Conservation (phyloP, 2,329 filamentous ascomycete genomes). For the Phialophora verrucosa region DNA sequence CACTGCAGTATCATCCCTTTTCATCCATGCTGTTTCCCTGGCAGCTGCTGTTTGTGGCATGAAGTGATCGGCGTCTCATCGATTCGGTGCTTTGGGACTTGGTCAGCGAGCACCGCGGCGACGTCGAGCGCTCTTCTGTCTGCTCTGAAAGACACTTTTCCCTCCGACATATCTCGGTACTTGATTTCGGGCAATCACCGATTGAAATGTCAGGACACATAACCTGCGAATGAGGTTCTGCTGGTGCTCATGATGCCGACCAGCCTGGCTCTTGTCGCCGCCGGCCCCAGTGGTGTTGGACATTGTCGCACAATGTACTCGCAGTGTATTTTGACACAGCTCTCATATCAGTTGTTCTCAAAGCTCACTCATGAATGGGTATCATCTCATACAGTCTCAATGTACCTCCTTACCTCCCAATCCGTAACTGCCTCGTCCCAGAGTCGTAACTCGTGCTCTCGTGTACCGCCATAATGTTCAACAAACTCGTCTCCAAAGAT, state of each 20-base stretch:
- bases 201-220: neutral
- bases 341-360: neutral
- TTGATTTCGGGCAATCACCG: neutral
- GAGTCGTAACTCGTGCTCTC: constrained; percentile 85
- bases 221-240: neutral
- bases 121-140: neutral
- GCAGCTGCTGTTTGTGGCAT: neutral
- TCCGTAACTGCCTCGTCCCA: constrained; percentile 98
- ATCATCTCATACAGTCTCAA: constrained; percentile 39
- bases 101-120: neutral
- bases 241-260: neutral
- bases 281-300: neutral
- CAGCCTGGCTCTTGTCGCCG: neutral
- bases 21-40: neutral
- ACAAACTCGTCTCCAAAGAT: constrained; percentile 95
- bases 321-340: neutral
- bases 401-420: constrained; percentile 68
- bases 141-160: neutral
- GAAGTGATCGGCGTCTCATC: neutral
- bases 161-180: neutral
- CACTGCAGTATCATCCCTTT: neutral
- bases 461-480: constrained; percentile 89
- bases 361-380: constrained; percentile 20
- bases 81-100: neutral
- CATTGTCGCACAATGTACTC: neutral